Base-by-base conservation (phyloP, 2,329 filamentous ascomycete species). In the Paracorniculantispora psalliotae region DNA sequence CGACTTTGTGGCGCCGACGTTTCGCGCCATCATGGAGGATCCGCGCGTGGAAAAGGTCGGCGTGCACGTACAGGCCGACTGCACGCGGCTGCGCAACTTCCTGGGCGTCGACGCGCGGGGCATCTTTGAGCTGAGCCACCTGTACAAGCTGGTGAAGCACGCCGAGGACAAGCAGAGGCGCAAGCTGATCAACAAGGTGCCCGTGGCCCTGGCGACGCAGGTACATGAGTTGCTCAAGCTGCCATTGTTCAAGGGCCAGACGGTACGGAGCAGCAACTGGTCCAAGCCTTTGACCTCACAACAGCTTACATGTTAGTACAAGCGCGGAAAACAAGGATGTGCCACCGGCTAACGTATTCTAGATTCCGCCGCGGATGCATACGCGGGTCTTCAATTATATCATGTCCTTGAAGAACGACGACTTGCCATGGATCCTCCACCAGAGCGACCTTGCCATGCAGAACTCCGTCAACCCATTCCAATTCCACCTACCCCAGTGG, bases 311-410 rank as follows among this genome's bases (percentile, higher is more conserved):
- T 92, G 79, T 93, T 81, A 77, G 88, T 75, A 46, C 25, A 43
- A 19, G 10, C 4, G 46, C 25, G 48, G 57, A 63, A 5, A 51
- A 9, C 15, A 64, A 25, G 25, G 35, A 15, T 33, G 10, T 8
- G 4, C 15, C 15, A 9, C n/a, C 48, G 19, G 35, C 25, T 21
- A 21, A 12, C 6, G 17, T 39, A 25, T 28, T 21, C 1, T 30
- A 90, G 87, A 92, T 71, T 86, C 90, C 10, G 91, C 91, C 13
- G 87, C 90, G 1, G 91, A 96, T 70, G 88, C 91, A 0, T 97
- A 96, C 69, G 91, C 89, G 61, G 84, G 86, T 46, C 73, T 89
- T 12, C 87, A 90, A 59, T 76, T 97, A 1, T 96, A 85, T 67
- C 78, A 90, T 61, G 79, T 81, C 1, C 76, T 96, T 47, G 87